phyloP scores from a whole-genome alignment of 1,139 yeast genomes.

The Zygoascus sp. region DNA sequence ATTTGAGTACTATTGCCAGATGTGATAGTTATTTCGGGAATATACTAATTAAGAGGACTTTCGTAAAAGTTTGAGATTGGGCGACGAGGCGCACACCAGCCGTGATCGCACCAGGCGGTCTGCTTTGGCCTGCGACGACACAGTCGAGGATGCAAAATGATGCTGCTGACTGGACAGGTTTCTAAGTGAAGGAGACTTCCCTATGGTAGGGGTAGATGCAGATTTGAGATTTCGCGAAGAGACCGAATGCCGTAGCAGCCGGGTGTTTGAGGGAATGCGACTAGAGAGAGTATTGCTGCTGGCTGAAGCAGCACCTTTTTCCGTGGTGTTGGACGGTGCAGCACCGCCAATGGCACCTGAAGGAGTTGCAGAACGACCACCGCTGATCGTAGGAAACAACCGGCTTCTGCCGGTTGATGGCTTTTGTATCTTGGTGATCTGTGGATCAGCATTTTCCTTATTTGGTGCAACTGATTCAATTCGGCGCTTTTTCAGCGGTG shows the following conservation, averaged over 20 bases:
- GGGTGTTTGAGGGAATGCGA: neutral
- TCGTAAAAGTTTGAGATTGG: neutral
- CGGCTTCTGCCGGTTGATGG: no score
- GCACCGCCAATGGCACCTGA: no score
- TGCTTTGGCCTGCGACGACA: constrained; percentile 3
- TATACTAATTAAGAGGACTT: neutral
- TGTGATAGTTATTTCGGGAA: no score
- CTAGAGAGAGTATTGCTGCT: neutral
- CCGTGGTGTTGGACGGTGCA: no score
- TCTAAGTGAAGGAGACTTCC: neutral
- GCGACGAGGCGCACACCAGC: neutral
- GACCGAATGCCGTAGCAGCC: neutral
- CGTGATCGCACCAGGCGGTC: neutral
- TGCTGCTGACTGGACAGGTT: neutral
- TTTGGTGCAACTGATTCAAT: neutral
- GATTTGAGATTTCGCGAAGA: constrained; percentile 1
- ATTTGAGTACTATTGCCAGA: no score
- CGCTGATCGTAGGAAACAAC: no score
- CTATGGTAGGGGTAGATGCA: neutral
- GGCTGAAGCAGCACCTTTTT: no score
- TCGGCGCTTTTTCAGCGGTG: constrained; percentile 6
- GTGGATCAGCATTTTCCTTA: neutral
- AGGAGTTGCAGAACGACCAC: no score
- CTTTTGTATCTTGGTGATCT: no score
- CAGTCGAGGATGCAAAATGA: constrained; percentile 5